Conservation (phyloP, 768 basidiomycete genomes). For the Agaricus subrufescens region DNA sequence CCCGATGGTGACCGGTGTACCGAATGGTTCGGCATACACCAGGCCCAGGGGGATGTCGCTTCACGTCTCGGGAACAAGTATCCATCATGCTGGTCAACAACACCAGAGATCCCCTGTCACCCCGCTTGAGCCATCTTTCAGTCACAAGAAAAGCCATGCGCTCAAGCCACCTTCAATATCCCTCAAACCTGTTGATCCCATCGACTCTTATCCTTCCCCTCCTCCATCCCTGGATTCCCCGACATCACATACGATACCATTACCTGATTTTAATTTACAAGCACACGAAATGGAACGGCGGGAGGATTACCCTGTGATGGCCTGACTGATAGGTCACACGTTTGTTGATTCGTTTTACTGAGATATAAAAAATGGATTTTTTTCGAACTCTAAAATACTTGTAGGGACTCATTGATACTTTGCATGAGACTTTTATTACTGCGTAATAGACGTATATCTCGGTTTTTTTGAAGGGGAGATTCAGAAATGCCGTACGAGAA, state of each 20-base stretch:
- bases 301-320: not conserved
- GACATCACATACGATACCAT: slow-evolving; percentile 21
- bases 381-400: not conserved
- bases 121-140: slow-evolving; percentile 1
- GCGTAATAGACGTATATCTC: too few relatives aligned
- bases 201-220: slow-evolving; percentile 47
- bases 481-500: not conserved
- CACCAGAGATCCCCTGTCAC: slow-evolving; percentile 10
- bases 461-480: too few relatives aligned
- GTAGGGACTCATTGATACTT: not conserved
- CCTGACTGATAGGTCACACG: not conserved
- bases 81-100: slow-evolving; percentile 1
- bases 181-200: slow-evolving; percentile 20
- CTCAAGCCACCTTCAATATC: slow-evolving; percentile 5
- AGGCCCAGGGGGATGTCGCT: slow-evolving; percentile 31
- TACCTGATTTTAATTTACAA: slow-evolving; percentile 12
- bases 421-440: not conserved
- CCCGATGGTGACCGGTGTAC: slow-evolving; percentile 1
- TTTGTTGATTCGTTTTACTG: not conserved
- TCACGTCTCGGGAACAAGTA: slow-evolving; percentile 2
- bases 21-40: slow-evolving; percentile 24
- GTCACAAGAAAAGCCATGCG: not conserved
- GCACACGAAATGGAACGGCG: slow-evolving; percentile 2
- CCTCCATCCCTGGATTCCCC: slow-evolving; percentile 35
- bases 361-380: slow-evolving; percentile 2